Base-by-base conservation (phyloP, 2,329 filamentous ascomycete species). In the Fusarium graminum region DNA sequence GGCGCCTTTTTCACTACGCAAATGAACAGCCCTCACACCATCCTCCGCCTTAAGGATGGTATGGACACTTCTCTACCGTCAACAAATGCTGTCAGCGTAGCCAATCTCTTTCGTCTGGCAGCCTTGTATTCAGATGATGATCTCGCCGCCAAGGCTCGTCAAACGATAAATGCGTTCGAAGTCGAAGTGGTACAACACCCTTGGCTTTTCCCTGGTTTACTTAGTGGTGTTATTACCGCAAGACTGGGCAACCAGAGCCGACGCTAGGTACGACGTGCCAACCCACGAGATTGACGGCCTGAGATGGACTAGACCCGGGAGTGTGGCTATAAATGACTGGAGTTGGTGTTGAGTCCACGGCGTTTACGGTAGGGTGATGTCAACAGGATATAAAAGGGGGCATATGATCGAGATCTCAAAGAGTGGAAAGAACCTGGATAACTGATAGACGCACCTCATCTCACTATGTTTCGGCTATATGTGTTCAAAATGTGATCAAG, bases 41-140 rank as follows among this genome's bases (percentile, higher is more conserved):
- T 97, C 59, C 86, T 98, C 61, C 90, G 94, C 25, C 86, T 97
- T 47, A 99, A 99, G 79, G 93, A 96, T 65, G 95, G 93, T 67
- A 97, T 97, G 86, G 95, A 99, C 77, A 92, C 92, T 7, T 90
- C 93, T 2, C 90, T 95, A 61, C 95, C 95, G 1, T 95, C 93
- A 0, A 91, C 92, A 50, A 99, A 99, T 75, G 93, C 92, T 38
- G 86, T 94, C 7, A 91, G 91, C n/a, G 92, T 92, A 0, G 85
- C 87, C 16, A 98, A 98, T 74, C 82, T 98, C n/a, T 91, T 95
- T 79, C 89, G 92, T 1, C 86, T 98, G 6, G 88, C 88, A 13
- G 85, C 85, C 7, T 76, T 97, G 3, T 82, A 97, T 0, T 86
- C 87, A 44, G 88, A 92, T 65, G 80, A 87, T 3, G 77, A 78